Conservation (phyloP, 306 rosid species). For the Biancaea sappan region DNA sequence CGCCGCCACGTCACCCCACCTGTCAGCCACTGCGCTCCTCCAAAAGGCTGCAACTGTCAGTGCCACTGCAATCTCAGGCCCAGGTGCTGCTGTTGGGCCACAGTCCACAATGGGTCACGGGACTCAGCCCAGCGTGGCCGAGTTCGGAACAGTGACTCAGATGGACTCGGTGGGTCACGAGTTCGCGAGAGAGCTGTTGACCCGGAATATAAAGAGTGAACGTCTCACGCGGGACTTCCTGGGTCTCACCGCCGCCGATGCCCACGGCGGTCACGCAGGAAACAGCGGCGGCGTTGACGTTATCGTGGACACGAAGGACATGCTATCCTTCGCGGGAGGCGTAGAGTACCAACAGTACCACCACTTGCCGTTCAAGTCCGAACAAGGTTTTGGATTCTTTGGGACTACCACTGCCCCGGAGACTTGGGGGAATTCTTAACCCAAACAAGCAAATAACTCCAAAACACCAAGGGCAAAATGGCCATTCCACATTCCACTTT, state of each 20-base stretch:
- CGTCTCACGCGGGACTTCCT: slow-evolving; percentile 84
- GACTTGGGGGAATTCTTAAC: slow-evolving; percentile 61
- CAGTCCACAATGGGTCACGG: slow-evolving; percentile 42
- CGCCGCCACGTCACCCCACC: slow-evolving; percentile 59
- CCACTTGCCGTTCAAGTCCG: slow-evolving; percentile 46
- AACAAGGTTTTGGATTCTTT: slow-evolving; percentile 66
- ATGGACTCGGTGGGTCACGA: slow-evolving; percentile 41
- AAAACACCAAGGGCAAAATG: slow-evolving; percentile 22
- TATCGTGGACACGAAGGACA: slow-evolving; percentile 54
- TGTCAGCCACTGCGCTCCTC: slow-evolving; percentile 91
- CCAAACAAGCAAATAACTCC: neutral
- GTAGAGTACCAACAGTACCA: slow-evolving; percentile 38
- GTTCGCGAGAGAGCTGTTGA: slow-evolving; percentile 38
- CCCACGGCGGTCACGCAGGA: slow-evolving; percentile 25
- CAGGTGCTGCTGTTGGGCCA: slow-evolving; percentile 16
- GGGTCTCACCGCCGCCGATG: slow-evolving; percentile 57
- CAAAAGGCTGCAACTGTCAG: slow-evolving; percentile 86
- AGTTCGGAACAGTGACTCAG: slow-evolving; percentile 48
- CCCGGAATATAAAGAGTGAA: slow-evolving; percentile 41
- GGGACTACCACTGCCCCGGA: slow-evolving; percentile 60
- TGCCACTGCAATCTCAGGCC: slow-evolving; percentile 41
- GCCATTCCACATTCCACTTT: neutral
- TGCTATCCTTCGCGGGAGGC: slow-evolving; percentile 65
- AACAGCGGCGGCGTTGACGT: slow-evolving; percentile 35
- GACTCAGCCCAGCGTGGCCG: slow-evolving; percentile 43